phyloP scores from a whole-genome alignment of 257 asterid species.

The Solanum pimpinellifolium region DNA sequence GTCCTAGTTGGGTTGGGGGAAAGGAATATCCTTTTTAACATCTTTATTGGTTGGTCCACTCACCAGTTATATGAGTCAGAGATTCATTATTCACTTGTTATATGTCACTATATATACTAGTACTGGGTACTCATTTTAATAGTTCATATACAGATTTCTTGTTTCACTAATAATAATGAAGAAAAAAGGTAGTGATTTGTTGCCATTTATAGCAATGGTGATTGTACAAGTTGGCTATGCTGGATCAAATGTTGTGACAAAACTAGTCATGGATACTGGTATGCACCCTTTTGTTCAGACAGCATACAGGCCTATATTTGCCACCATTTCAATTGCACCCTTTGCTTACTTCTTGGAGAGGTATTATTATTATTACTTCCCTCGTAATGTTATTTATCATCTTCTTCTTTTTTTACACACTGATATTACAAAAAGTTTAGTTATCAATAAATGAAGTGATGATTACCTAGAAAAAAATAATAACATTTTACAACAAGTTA shows the following conservation, averaged over 20 bases:
- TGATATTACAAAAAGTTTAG: not conserved
- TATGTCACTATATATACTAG: not conserved
- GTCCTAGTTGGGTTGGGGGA: not conserved
- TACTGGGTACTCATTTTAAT: not conserved
- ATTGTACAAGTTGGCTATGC: slow-evolving; percentile 71
- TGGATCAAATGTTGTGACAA: slow-evolving; percentile 75
- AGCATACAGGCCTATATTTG: slow-evolving; percentile 75
- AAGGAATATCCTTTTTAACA: not conserved
- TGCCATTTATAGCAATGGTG: slow-evolving; percentile 53
- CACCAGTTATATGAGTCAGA: not conserved
- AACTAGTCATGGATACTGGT: slow-evolving; percentile 80
- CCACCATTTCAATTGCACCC: slow-evolving; percentile 45
- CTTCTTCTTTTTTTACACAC: not conserved
- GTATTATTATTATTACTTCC: slow-evolving; percentile 19
- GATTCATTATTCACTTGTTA: not conserved
- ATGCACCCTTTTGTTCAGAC: slow-evolving; percentile 83
- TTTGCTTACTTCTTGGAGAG: slow-evolving; percentile 72
- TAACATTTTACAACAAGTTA: not conserved
- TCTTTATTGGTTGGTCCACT: not conserved
- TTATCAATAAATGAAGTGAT: not conserved
- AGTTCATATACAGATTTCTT: not conserved
- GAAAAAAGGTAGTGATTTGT: slow-evolving; percentile 23
- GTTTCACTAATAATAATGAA: not conserved
- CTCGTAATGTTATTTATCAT: not conserved
- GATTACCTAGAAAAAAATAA: not conserved